Evolutionary conservation across 768 basidiomycete genomes (phyloP), one percentile per base, ranked within the genome.

Genomic region (Zangia roseola): DNA sequence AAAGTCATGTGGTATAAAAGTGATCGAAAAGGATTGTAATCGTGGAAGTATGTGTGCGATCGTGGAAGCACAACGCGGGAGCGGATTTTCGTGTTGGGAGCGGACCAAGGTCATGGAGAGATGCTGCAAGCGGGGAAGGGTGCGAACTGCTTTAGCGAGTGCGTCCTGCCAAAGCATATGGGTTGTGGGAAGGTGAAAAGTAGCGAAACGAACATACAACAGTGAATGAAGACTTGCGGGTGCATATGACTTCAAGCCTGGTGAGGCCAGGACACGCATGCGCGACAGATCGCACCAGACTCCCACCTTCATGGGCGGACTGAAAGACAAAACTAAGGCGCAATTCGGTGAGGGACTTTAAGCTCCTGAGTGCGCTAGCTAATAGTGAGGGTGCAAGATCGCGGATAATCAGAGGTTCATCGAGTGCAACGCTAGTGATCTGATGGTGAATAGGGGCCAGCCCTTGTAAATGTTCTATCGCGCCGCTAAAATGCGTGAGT

Each of bases 251-350:
- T 53, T 86, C 80, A 8, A 90, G 72, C 59, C 82, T 78, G 28
- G 70, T 73, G 31, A 90, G 71, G 44, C 76, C 75, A 10, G 87
- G 86, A 58, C 86, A 88, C 1, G 83, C 76, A 12, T 79, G 69
- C 44, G 81, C 79, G 48, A 90, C 75, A 4, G 83, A 82, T 38
- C 84, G 79, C 28, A 90, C 72, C 49, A 88, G 69, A 55, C 82
- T 82, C 23, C 80, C 83, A 58, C 84, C 83, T 55, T 90, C 87
- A 58, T 88, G 88, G 58, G 82, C 81, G 2, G 82, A 82, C 58
- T 88, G 84, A 42, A 89, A 75, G 33, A 79, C 76, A 60, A 89
- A 89, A 14, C 79, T 71, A 36, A 89, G 78, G 45, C 76, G 81
- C 47, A 90, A 72, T 34, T 80, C 76, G 12, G 71, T 75, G 21